phyloP scores from a whole-genome alignment of 208 protist genomes.

The Spongospora subterranea region DNA sequence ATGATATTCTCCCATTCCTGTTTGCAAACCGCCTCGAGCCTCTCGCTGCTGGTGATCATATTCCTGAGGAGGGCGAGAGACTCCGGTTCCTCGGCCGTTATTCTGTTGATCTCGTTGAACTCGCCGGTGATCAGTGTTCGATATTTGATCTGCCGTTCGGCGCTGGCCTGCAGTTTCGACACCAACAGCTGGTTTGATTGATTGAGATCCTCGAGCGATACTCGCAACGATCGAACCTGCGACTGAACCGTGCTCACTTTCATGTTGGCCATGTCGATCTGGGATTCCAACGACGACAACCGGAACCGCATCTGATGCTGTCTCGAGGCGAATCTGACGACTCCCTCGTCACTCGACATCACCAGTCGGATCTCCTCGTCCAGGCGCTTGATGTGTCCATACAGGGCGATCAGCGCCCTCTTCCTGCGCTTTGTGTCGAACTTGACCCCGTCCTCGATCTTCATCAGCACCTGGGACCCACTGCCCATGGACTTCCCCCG shows the following conservation, averaged over 20 bases:
- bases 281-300: neutral
- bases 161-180: neutral
- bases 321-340: neutral
- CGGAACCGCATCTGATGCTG: neutral
- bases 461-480: neutral
- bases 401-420: neutral
- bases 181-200: neutral
- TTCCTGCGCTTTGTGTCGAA: slow-evolving; percentile 2
- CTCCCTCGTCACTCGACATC: neutral
- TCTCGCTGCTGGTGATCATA: slow-evolving; percentile 8
- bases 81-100: neutral
- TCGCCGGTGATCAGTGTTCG: neutral
- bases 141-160: neutral
- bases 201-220: neutral
- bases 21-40: neutral
- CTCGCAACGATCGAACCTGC: neutral
- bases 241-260: neutral
- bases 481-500: no score
- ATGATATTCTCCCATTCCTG: neutral
- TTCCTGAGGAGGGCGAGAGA: neutral
- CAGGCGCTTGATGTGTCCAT: neutral
- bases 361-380: neutral
- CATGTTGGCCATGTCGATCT: neutral
- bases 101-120: neutral
- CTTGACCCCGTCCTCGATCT: slow-evolving; percentile 34